phyloP scores from a whole-genome alignment of 2,329 filamentous ascomycete genomes.

The Aspergillus pseudoviridinutans region DNA sequence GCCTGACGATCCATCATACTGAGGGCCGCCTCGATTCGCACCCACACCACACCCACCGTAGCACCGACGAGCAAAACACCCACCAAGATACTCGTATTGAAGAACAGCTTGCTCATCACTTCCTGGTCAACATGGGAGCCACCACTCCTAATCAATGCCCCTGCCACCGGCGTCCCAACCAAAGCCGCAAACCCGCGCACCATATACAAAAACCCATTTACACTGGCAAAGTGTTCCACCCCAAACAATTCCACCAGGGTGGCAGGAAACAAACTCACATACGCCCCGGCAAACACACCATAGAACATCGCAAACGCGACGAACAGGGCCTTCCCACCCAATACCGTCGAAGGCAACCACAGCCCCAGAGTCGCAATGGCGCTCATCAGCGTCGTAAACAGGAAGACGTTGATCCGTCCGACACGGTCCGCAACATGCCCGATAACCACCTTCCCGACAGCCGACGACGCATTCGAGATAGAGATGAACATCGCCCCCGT shows the following conservation, averaged over 20 bases:
- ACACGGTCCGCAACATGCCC: conserved; percentile 38
- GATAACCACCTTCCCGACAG: conserved; percentile 36
- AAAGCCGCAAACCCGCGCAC: conserved; percentile 35
- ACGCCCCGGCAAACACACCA: conserved; percentile 36
- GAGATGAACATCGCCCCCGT: conserved; percentile 40
- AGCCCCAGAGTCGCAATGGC: conserved; percentile 25
- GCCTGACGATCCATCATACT: background rate
- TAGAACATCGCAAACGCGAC: conserved; percentile 32
- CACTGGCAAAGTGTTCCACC: conserved; percentile 35
- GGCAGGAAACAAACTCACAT: conserved; percentile 39
- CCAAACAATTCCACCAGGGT: conserved; percentile 39
- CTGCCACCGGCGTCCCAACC: conserved; percentile 35
- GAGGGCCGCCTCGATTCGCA: conserved; percentile 19
- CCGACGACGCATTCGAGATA: conserved; percentile 41
- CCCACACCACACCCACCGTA: conserved; percentile 23
- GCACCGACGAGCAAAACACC: conserved; percentile 20
- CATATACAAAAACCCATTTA: conserved; percentile 40
- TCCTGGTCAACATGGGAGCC: background rate
- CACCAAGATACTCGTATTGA: conserved; percentile 22
- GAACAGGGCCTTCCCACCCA: conserved; percentile 15
- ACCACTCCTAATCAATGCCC: conserved; percentile 23
- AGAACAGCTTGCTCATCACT: background rate
- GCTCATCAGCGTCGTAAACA: conserved; percentile 31
- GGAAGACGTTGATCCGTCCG: conserved; percentile 39
- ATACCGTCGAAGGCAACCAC: conserved; percentile 21